phyloP scores from a whole-genome alignment of 805 yeast species.

The Starmerella apis region DNA sequence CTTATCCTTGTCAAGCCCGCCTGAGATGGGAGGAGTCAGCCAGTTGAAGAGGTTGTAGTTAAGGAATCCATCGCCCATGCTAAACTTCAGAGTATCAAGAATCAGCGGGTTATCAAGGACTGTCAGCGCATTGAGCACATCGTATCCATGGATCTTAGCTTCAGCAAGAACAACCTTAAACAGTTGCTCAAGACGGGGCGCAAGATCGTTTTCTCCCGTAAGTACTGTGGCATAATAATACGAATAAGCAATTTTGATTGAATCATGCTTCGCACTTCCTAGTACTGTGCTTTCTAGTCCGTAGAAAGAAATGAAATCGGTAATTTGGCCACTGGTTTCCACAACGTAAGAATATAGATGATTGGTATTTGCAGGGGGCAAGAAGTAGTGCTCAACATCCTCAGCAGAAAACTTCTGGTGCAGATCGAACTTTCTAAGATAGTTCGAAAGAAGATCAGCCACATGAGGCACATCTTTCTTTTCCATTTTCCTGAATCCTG shows the following conservation, averaged over 20 bases:
- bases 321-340: slow-evolving; percentile 47
- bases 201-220: slow-evolving; percentile 30
- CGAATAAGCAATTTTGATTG: slow-evolving; percentile 75
- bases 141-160: slow-evolving; percentile 58
- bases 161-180: slow-evolving; percentile 67
- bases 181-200: slow-evolving; percentile 48
- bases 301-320: slow-evolving; percentile 86
- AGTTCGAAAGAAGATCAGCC: slow-evolving; percentile 46
- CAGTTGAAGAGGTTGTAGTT: slow-evolving; percentile 90
- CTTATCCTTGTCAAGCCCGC: slow-evolving; percentile 59
- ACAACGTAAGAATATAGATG: slow-evolving; percentile 60
- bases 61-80: slow-evolving; percentile 85
- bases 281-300: slow-evolving; percentile 79
- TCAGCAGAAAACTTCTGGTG: slow-evolving; percentile 56
- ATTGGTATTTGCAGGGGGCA: slow-evolving; percentile 26
- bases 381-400: slow-evolving; percentile 74
- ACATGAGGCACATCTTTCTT: slow-evolving; percentile 56
- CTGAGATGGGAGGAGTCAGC: slow-evolving; percentile 64
- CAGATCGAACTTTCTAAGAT: slow-evolving; percentile 61
- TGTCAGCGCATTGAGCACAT: slow-evolving; percentile 88
- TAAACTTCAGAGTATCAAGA: slow-evolving; percentile 73
- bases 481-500: slow-evolving; percentile 50
- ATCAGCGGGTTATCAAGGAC: slow-evolving; percentile 82
- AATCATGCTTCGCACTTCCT: slow-evolving; percentile 47
- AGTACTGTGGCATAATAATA: slow-evolving; percentile 75